Evolutionary conservation across 2,329 filamentous ascomycete genomes (phyloP), one percentile per base, ranked within the genome.

Genomic region (Diplocarpon rosae): DNA sequence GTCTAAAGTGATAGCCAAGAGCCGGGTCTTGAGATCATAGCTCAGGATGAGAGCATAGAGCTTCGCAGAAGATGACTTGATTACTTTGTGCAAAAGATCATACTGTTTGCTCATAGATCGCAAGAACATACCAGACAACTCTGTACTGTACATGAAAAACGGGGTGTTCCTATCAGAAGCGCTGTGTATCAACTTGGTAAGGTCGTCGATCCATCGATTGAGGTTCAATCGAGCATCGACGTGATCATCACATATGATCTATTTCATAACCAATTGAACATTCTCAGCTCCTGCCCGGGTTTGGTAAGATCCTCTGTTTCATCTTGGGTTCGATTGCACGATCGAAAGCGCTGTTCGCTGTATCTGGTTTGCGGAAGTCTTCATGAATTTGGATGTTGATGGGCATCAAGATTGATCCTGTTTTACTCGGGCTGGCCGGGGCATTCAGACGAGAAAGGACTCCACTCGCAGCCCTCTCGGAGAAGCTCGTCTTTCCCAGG

Each of bases 121-220:
- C 70, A 67, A 4, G 65, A 64, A 55, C 71, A 71, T 37, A 68
- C 69, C 1, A 69, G 54, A 51, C 68, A 71, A n/a, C n/a, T n/a
- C n/a, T n/a, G 58, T 71, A 66, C 34, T 70, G 59, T 48, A 65
- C 67, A 54, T 69, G 67, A 7, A 71, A 62, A 47, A 70, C 68
- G 17, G 68, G 68, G 46, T 71, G 67, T 35, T 62, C n/a, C n/a
- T 60, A 34, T 62, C 57, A 1, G 66, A 69, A 65, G n/a, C 66
- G 15, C 65, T 68, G 54, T 68, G 66, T 58, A 69, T 68, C 65
- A 71, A 68, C 32, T 65, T 60, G 15, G 68, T 67, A 13, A 70
- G 62, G 50, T 71, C 68, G 50, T 70, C 67, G 30, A 70, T 64
- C 10, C 68, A 59, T 24, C 67, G 63, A 29, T 70, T 59, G 43